Evolutionary conservation across 2,329 filamentous ascomycete species (phyloP), one percentile per base, ranked within the genome.

Genomic region (Pyrenochaeta sp.): DNA sequence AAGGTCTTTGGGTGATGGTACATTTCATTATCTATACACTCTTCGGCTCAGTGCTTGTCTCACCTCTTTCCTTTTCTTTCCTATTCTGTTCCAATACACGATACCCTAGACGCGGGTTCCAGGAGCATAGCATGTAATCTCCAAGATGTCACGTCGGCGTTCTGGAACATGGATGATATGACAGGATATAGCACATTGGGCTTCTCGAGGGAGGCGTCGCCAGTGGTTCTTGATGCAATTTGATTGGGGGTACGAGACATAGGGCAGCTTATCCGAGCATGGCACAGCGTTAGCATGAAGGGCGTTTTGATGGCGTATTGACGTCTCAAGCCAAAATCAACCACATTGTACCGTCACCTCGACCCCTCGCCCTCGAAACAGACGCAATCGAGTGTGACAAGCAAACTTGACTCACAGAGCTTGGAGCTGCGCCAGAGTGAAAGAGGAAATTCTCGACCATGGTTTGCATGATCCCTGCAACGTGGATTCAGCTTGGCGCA

Each of bases 1-100:
- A 95, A 89, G 75, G 71, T 91, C 35, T 96, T 96, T 78, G 87
- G 86, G 22, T 69, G 30, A 51, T 27, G 2, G 3, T 20, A 19
- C 26, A 23, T 26, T 18, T 27, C 31, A 3, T 10, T 8, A 32
- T 17, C n/a, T 23, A 30, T 32, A 41, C 18, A 15, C 30, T 40
- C 14, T 39, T 11, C 22, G 14, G 36, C 45, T 26, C 48, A 41
- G 8, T 34, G 44, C 15, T 54, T 39, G 49, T 51, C 31, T 44
- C 40, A 23, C 51, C 48, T 23, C 53, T 37, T 32, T 35, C 42
- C n/a, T 15, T 51, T 52, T 34, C 37, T 23, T 37, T 22, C 28
- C 5, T 30, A 7, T 30, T 30, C 13, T 30, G 14, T 32, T 34
- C 24, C 29, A 30, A 34, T n/a, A 20, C 20, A 20, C 37, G 48